Percentiles rank a stretch among this genome's conserved stretches.
Conservation (phyloP, 805 yeast genomes). For the Candida awuae region DNA sequence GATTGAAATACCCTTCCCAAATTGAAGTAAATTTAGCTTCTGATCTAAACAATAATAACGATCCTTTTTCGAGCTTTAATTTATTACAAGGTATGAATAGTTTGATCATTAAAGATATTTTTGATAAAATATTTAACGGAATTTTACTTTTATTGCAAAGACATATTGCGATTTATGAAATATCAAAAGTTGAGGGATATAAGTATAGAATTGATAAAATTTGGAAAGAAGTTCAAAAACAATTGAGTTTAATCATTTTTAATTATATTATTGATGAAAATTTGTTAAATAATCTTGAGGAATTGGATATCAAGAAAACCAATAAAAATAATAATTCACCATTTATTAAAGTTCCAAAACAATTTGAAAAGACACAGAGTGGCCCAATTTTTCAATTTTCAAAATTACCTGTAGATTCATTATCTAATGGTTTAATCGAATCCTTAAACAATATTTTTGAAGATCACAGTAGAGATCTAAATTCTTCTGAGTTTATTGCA, state of each 20-base stretch:
- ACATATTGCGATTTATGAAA: slow-evolving; percentile 58
- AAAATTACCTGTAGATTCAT: slow-evolving; percentile 24
- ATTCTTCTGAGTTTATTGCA: slow-evolving; percentile 17
- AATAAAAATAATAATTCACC: slow-evolving; percentile 15
- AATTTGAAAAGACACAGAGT: slow-evolving; percentile 13
- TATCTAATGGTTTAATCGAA: slow-evolving; percentile 9
- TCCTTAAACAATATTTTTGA: slow-evolving; percentile 10
- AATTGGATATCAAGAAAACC: slow-evolving; percentile 11
- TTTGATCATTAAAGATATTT: slow-evolving; percentile 57
- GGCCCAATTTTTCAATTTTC: slow-evolving; percentile 31
- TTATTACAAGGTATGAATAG: slow-evolving; percentile 34
- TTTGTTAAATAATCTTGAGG: slow-evolving; percentile 19
- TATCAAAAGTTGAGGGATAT: slow-evolving; percentile 30
- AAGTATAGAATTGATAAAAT: slow-evolving; percentile 26
- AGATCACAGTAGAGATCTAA: slow-evolving; percentile 1
- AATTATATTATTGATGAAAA: slow-evolving; percentile 33
- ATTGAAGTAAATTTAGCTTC: slow-evolving; percentile 18
- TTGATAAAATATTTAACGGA: slow-evolving; percentile 61
- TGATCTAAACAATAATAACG: slow-evolving; percentile 12
- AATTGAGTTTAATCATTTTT: slow-evolving; percentile 31
- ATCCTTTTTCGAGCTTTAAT: slow-evolving; percentile 25
- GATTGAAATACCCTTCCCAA: slow-evolving; percentile 39
- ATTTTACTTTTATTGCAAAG: slow-evolving; percentile 57
- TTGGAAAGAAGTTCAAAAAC: slow-evolving; percentile 38
- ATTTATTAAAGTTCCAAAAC: slow-evolving; percentile 20